Base-by-base conservation (phyloP, 148 eudicot genomes). In the Spergularia bocconei region DNA sequence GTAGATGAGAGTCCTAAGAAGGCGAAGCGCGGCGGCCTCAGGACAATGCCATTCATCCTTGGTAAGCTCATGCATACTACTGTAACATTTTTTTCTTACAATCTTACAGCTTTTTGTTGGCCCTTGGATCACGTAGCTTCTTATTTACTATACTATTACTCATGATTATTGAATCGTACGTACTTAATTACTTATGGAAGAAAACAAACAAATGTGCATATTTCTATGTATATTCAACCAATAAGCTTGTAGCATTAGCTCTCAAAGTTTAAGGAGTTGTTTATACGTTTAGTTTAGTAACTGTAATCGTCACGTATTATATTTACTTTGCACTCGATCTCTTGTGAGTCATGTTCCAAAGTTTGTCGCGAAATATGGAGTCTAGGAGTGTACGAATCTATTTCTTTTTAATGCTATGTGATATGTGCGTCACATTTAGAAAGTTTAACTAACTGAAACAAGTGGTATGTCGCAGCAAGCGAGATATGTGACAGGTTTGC, bases 401-500 rank as follows among this genome's bases (percentile, higher is more conserved):
- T 4, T 29, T 29, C 3, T 54, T 54, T 54, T 11, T 4, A 54
- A 54, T 12, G 14, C 13, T 54, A 54, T 12, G 57, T 17, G 16
- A 15, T 54, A 55, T 55, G n/a, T 55, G 59, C n/a, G 7, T 16
- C 59, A 14, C 59, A 55, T 16, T 15, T 55, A 55, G 19, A 55
- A 19, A n/a, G 9, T 6, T 58, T 8, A 8, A 33, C 69, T 73
- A 51, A 61, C 77, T 62, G 19, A 12, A 47, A 1, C 23, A 11
- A 47, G 12, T 62, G 23, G 3, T 15, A 25, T 67, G 79, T 68
- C 57, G 60, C 92, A 92, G 97, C 89, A 73, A 92, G 85, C 56
- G 97, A 92, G 69, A 75, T 90, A 69, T 92, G 97, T 63, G 97
- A 92, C 75, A 86, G 89, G 80, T 86, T 92, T 72, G 97, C 95